Evolutionary conservation across 1,284 basidiomycete species (phyloP), one percentile per base, ranked within the genome.

Genomic region (Pyrrhoderma lamaoense): DNA sequence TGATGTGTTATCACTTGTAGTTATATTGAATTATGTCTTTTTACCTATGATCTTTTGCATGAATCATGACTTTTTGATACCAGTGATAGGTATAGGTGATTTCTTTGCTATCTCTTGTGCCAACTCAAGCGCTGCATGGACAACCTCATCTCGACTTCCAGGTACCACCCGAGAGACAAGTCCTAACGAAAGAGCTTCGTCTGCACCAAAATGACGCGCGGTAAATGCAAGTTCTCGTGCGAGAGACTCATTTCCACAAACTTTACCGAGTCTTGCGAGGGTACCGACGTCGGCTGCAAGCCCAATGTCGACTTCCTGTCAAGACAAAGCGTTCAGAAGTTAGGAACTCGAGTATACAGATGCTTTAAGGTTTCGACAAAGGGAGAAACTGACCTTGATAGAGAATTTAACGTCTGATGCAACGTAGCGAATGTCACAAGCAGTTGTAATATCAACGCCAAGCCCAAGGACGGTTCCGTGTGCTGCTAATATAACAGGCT

Each of bases 261-360:
- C 75, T 63, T 92, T 91, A 0, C 89, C 90, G 25, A 95, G 72
- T 37, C 87, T 81, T 31, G 93, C 89, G 13, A 98, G 76, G 0
- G 90, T 86, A 2, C 93, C 93, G 45, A 95, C 85, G 64, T 96
- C 93, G 1, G 93, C 89, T 2, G 93, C 92, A 0, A 96, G 73
- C 0, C 90, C 93, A 7, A 93, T 79, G 61, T 93, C 90, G 7
- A 93, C 87, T 75, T 97, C 93, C 89, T 91, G 62, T 23, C 42
- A 13, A 35, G 43, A 18, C 16, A 19, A 19, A 16, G 16, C 18
- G 38, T 3, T 42, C 9, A 21, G 47, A 7, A 34, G 27, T 8
- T 21, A n/a, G n/a, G n/a, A n/a, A n/a, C n/a, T n/a, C n/a, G n/a
- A n/a, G n/a, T n/a, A n/a, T n/a, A n/a, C n/a, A n/a, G n/a, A n/a